These are phyloP conservation scores for Arabidopsis hybrid DNA, from an alignment of 441 rosid genomes.

Conservation along the genomic window DNA sequence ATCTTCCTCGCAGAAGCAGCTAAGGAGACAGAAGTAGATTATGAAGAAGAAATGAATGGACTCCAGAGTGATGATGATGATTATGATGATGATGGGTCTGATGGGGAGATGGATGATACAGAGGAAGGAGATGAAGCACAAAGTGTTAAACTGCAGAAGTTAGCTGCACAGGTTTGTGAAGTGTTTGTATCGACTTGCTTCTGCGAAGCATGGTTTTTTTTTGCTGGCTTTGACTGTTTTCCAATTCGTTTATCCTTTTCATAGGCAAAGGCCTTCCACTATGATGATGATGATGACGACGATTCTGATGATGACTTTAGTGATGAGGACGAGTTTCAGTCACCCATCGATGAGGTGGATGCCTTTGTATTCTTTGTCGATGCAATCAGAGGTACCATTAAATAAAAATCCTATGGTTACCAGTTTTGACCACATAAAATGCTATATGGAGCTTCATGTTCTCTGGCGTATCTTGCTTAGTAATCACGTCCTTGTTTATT, in stretches of 20 bases:
- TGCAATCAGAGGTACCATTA: constrained; percentile 71
- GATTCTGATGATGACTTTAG: constrained; percentile 87
- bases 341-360: constrained; percentile 97
- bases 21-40: constrained; percentile 81
- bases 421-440: background rate
- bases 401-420: background rate
- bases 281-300: constrained; percentile 66
- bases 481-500: constrained; percentile 10
- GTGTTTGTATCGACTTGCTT: constrained; percentile 15
- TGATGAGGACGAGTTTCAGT: constrained; percentile 92
- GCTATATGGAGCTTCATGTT: constrained; percentile 2
- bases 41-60: constrained; percentile 96
- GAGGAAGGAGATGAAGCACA: constrained; percentile 98
- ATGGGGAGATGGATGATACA: constrained; percentile 61
- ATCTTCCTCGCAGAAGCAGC: constrained; percentile 68
- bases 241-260: constrained; percentile 14
- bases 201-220: background rate
- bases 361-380: constrained; percentile 94
- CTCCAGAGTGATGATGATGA: constrained; percentile 86
- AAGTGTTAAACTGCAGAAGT: constrained; percentile 72
- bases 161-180: constrained; percentile 84
- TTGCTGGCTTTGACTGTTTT: constrained; percentile 9
- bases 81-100: constrained; percentile 58
- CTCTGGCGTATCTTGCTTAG: background rate
- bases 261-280: constrained; percentile 74